Base-by-base conservation (phyloP, 1,139 yeast genomes). In the Hemisphaericaspora subhashii region DNA sequence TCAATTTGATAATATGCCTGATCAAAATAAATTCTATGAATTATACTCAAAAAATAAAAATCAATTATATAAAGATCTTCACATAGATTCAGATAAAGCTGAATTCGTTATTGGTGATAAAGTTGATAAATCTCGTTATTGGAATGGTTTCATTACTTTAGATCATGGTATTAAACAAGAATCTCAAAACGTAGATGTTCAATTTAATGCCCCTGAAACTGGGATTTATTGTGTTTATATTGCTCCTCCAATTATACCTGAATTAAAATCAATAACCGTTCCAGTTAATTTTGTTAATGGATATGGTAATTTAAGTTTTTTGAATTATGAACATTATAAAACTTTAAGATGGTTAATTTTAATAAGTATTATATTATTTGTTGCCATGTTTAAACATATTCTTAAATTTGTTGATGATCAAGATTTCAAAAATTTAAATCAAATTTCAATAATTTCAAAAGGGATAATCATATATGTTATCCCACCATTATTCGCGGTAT, bases 161-260 rank as follows among this genome's bases (percentile, higher is more conserved):
- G 43, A 39, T 12, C 37, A 39, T 14, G 37, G 38, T 29, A 29
- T 31, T 17, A 32, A 38, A 15, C 31, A 31, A 8, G 28, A 20
- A 6, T 8, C 9, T 10, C 25, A 31, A 5, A 40, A 39, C 29
- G 36, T 40, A 17, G 41, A 42, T 43, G 46, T 34, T 39, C 38
- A 6, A 16, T 44, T 55, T 33, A 33, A 43, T 1, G 57, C 61
- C 5, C 44, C 53, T 3, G 46, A 54, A 17, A 48, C 65, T 1
- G 73, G 73, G 1, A 42, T 56, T 13, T 67, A 66, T 43, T 67
- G 72, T 52, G 60, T 62, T 15, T 66, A 64, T 42, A 48, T 60
- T 34, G 67, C 65, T 3, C 58, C 60, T 5, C 58, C 62, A 3
- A 34, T 37, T 1, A 54, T 45, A 10, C 38, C 29, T 13, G 40